Evolutionary conservation across 345 rosid species (phyloP).

Genomic region (Eucalyptus erythrocorys): DNA sequence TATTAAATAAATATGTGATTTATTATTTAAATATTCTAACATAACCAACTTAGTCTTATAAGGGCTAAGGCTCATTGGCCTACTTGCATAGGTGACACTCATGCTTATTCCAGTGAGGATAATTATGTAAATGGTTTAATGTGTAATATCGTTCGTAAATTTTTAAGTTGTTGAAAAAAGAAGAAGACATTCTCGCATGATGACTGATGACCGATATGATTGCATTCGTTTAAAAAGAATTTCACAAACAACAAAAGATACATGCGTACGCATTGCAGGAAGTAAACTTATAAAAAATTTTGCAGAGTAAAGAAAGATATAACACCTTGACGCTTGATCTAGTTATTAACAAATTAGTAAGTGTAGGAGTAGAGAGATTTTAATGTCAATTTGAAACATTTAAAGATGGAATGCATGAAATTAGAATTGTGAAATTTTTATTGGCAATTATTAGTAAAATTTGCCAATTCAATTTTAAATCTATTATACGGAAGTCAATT

Average conservation of each 20-base stretch:
- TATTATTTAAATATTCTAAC: no score
- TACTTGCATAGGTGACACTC: accelerated
- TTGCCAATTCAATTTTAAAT: no score
- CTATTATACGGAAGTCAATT: no score
- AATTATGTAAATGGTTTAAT: background rate
- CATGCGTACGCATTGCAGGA: background rate
- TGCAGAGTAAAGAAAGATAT: background rate
- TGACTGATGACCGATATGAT: no score
- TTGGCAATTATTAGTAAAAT: no score
- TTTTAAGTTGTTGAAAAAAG: no score
- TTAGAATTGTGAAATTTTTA: background rate
- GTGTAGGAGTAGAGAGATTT: background rate
- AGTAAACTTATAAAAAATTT: background rate
- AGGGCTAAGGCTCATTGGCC: accelerated
- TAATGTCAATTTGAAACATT: background rate
- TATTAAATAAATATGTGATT: no score
- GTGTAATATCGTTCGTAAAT: accelerated
- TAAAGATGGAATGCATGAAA: background rate
- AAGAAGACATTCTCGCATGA: no score
- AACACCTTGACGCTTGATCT: background rate
- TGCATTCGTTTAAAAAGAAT: background rate
- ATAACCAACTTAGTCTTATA: background rate
- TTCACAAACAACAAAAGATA: background rate
- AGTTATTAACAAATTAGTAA: background rate
- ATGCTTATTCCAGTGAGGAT: accelerated